Conservation (phyloP, 352 stramenopile species). For the Elongisporangium senticosum region DNA sequence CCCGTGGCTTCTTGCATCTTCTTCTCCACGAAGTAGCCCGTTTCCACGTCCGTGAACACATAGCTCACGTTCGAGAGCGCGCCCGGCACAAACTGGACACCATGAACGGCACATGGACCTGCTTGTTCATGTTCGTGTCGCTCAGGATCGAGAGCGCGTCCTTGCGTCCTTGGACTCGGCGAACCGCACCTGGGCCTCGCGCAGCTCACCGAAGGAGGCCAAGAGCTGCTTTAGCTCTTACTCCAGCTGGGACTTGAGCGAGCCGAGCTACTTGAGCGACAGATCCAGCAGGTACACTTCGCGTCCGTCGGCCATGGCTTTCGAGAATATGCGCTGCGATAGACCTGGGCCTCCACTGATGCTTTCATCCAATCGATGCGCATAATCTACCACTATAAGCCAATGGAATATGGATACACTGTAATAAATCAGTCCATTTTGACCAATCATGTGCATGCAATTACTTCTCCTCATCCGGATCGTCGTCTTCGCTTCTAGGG, state of each 20-base stretch:
- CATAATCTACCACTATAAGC: background rate
- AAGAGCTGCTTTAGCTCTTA: constrained; percentile 78
- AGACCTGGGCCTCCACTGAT: constrained; percentile 2
- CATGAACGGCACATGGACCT: constrained; percentile 93
- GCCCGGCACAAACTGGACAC: constrained; percentile 90
- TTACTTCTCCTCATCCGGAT: constrained; percentile 17
- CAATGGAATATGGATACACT: constrained; percentile 9
- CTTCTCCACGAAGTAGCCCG: constrained; percentile 94
- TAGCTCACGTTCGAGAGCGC: constrained; percentile 82
- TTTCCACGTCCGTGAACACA: constrained; percentile 92
- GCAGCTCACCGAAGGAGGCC: constrained; percentile 58
- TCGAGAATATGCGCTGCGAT: constrained; percentile 9
- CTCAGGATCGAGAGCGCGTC: constrained; percentile 58
- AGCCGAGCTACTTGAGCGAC: constrained; percentile 91
- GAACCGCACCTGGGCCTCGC: constrained; percentile 76
- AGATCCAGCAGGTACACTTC: constrained; percentile 84
- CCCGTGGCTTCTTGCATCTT: constrained; percentile 76
- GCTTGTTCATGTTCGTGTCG: constrained; percentile 51
- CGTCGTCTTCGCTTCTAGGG: constrained; percentile 39
- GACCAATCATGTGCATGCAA: constrained; percentile 16
- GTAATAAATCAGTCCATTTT: constrained; percentile 13
- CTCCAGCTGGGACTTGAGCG: constrained; percentile 87
- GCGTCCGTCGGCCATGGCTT: constrained; percentile 26
- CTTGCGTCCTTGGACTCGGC: constrained; percentile 76
- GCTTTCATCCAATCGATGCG: constrained; percentile 15